Evolutionary conservation across 495 filamentous ascomycete genomes (phyloP).

Genomic region (Podospora conica): DNA sequence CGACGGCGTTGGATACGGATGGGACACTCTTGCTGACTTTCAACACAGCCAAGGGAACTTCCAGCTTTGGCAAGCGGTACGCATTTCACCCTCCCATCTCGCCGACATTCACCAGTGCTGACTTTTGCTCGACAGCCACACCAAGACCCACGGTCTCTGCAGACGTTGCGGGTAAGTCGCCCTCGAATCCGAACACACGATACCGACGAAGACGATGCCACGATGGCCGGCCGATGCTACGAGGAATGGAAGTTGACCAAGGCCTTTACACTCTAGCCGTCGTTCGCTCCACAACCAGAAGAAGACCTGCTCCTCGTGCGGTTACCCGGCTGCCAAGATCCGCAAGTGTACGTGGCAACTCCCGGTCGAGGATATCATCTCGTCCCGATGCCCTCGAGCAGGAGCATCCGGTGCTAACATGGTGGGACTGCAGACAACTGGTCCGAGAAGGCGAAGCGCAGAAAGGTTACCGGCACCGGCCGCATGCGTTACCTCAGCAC

Average conservation of each 20-base stretch:
- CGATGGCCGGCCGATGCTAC: background rate
- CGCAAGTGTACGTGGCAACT: constrained; percentile 83
- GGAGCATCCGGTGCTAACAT: constrained; percentile 13
- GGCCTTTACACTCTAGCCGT: constrained; percentile 52
- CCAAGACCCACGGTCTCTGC: constrained; percentile 99
- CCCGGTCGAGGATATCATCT: background rate
- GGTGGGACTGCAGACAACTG: constrained; percentile 71
- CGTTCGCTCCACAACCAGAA: constrained; percentile 99
- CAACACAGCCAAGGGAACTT: constrained; percentile 75
- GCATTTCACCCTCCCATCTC: constrained; percentile 3
- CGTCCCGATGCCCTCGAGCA: background rate
- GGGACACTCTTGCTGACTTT: constrained; percentile 27
- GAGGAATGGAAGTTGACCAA: constrained; percentile 18
- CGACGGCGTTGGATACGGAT: background rate
- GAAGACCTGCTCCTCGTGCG: constrained; percentile 94
- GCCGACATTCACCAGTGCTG: constrained; percentile 7
- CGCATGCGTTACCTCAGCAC: constrained; percentile 87
- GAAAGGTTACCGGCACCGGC: constrained; percentile 97
- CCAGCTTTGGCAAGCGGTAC: constrained; percentile 86
- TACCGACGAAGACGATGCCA: constrained; percentile 8
- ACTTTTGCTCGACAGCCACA: constrained; percentile 54
- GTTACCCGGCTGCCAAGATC: constrained; percentile 93
- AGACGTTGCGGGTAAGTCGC: constrained; percentile 90
- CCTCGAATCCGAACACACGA: constrained; percentile 4
- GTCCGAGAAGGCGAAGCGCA: constrained; percentile 98